phyloP scores from a whole-genome alignment of 768 basidiomycete genomes.

The Boletellus sp. region DNA sequence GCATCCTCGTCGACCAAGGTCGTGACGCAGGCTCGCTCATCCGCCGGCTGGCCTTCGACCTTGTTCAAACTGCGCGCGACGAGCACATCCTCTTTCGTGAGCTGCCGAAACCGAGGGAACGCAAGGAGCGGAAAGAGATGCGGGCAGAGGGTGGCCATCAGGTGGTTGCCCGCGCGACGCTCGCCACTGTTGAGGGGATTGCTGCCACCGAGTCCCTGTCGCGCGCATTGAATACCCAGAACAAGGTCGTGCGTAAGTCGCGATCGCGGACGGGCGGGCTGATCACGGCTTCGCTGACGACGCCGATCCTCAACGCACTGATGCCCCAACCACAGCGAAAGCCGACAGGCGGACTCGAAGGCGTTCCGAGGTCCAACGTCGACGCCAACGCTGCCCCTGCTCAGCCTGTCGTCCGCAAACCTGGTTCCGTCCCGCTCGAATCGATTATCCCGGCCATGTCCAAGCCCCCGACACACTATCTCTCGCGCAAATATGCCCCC shows the following conservation, averaged over 20 bases:
- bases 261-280: conserved; percentile 36
- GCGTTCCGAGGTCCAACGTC: conserved; percentile 6
- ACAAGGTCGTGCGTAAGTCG: conserved; percentile 31
- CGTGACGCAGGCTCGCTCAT: conserved; percentile 60
- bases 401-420: conserved; percentile 29
- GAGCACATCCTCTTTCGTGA: conserved; percentile 47
- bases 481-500: conserved; percentile 70
- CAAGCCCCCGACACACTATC: conserved; percentile 82
- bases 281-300: conserved; percentile 41
- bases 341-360: conserved; percentile 27
- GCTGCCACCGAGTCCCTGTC: conserved; percentile 47
- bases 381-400: conserved; percentile 16
- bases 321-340: conserved; percentile 51
- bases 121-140: conserved; percentile 34
- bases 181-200: conserved; percentile 38
- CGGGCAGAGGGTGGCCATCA: conserved; percentile 27
- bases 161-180: conserved; percentile 39
- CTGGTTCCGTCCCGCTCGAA: conserved; percentile 61
- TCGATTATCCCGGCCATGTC: conserved; percentile 77
- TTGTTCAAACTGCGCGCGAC: conserved; percentile 67
- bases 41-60: conserved; percentile 57
- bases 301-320: conserved; percentile 61
- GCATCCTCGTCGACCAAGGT: conserved; percentile 71
- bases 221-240: conserved; percentile 41
- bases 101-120: conserved; percentile 42